A percentile compares a stretch with the other conserved stretches of the same genome.
These are phyloP conservation scores for Zangia roseola DNA, from an alignment of 768 basidiomycete genomes.

Conservation along the genomic window DNA sequence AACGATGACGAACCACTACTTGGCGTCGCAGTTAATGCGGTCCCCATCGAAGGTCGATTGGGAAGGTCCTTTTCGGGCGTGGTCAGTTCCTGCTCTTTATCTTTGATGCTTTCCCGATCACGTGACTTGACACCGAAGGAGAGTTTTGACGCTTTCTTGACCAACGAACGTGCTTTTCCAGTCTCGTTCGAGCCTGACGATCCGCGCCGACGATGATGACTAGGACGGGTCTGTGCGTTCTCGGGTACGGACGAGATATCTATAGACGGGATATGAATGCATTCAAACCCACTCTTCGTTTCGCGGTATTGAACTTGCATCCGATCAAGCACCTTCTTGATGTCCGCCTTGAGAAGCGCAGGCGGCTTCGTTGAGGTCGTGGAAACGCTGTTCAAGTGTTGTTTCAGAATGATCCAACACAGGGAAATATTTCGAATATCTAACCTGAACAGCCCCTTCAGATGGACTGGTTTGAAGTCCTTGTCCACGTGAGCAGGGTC, in stretches of 20 bases:
- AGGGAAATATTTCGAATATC: neutral
- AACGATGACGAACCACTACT: constrained; percentile 83
- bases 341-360: constrained; percentile 75
- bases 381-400: constrained; percentile 61
- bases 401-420: constrained; percentile 3
- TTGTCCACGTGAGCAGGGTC: constrained; percentile 55
- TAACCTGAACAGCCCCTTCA: constrained; percentile 95
- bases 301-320: constrained; percentile 96
- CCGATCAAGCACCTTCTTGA: constrained; percentile 82
- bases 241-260: constrained; percentile 75
- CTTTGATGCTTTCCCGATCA: constrained; percentile 44
- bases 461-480: constrained; percentile 90
- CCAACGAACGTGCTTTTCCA: constrained; percentile 50
- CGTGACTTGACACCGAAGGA: constrained; percentile 69
- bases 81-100: constrained; percentile 40
- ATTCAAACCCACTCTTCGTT: constrained; percentile 90
- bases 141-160: constrained; percentile 75
- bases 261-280: constrained; percentile 93
- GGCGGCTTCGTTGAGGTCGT: constrained; percentile 94
- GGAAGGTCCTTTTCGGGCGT: constrained; percentile 48
- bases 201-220: constrained; percentile 41
- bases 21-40: constrained; percentile 58
- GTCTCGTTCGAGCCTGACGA: constrained; percentile 56
- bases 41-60: constrained; percentile 42
- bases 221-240: constrained; percentile 32